Base-by-base conservation (phyloP, 768 basidiomycete genomes). In the Suillus tomentosus region DNA sequence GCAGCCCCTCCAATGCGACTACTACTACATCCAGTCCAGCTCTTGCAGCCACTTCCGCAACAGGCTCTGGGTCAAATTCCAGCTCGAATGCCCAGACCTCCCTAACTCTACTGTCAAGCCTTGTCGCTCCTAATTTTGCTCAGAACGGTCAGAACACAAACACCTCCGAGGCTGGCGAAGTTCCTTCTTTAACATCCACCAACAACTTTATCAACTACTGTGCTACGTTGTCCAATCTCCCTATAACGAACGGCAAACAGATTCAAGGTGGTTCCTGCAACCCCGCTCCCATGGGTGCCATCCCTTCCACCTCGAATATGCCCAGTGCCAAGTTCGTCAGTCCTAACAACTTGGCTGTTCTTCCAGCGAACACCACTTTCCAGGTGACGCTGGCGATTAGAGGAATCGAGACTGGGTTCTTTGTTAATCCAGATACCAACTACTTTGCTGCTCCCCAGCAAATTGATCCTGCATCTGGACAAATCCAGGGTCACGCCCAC, bases 131-230 rank as follows among this genome's bases (percentile, higher is more conserved):
- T 5, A 84, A 84, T n/a, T 87, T 89, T 64, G 80, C 77, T 17
- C 76, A 85, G 54, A 72, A 85, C 65, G 90, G 89, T 24, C 74
- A 79, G 65, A 66, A 69, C 17, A 61, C 47, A 27, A 69, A 64
- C 34, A 67, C 72, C 24, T 66, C 77, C 0, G 67, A 69, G 1
- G 65, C 79, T 61, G 86, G 85, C 36, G 81, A 87, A 73, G 80
- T 81, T 27, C 77, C 85, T 15, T 88, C 87, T 7, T 74, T 85
- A 8, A 87, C 84, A 0, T 87, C 87, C n/a, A 74, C 73, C 54
- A 88, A 91, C 78, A 91, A 91, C 79, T 92, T 88, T 73, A 89
- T 89, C 77, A 88, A 89, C 77, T 87, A 79, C 73, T 89, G 89
- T 68, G 73, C 78, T 8, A 83, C 81, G 17, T 69, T 80, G 4